Evolutionary conservation across 352 stramenopile genomes (phyloP).

Genomic region (Phytophthora pisi): DNA sequence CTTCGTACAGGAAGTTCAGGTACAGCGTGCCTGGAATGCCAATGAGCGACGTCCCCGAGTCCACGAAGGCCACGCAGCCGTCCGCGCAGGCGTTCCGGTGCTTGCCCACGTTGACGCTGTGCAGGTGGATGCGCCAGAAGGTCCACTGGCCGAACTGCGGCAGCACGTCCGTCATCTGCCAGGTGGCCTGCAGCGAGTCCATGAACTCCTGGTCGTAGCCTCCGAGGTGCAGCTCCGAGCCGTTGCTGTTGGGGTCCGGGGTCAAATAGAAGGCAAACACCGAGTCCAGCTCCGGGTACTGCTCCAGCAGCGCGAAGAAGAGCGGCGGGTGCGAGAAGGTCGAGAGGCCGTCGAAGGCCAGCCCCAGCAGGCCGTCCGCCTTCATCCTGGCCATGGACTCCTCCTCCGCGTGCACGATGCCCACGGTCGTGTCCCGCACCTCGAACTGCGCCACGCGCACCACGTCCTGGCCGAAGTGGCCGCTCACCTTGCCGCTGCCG

Average conservation of each 20-base stretch:
- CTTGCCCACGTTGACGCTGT: constrained; percentile 62
- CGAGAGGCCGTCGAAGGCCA: constrained; percentile 95
- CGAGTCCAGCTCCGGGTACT: constrained; percentile 66
- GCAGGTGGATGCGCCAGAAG: constrained; percentile 81
- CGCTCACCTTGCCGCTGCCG: constrained; percentile 73
- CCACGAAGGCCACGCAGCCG: constrained; percentile 92
- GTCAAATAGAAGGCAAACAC: constrained; percentile 98
- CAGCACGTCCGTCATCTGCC: constrained; percentile 76
- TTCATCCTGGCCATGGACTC: constrained; percentile 86
- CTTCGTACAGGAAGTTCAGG: constrained; percentile 73
- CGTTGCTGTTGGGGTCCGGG: constrained; percentile 79
- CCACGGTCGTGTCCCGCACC: constrained; percentile 53
- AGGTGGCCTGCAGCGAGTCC: constrained; percentile 50
- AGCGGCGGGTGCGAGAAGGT: constrained; percentile 77
- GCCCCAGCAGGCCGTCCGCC: constrained; percentile 95
- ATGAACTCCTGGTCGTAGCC: constrained; percentile 69
- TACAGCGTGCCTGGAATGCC: constrained; percentile 89
- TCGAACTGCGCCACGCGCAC: constrained; percentile 58
- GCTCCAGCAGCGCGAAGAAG: constrained; percentile 68
- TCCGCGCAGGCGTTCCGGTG: constrained; percentile 49
- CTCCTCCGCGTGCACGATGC: constrained; percentile 69
- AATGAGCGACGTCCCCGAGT: constrained; percentile 97
- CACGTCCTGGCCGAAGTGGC: constrained; percentile 61
- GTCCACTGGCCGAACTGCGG: constrained; percentile 83
- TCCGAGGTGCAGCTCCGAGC: constrained; percentile 77